phyloP scores from a whole-genome alignment of 345 rosid genomes.

The Brassica carinata region DNA sequence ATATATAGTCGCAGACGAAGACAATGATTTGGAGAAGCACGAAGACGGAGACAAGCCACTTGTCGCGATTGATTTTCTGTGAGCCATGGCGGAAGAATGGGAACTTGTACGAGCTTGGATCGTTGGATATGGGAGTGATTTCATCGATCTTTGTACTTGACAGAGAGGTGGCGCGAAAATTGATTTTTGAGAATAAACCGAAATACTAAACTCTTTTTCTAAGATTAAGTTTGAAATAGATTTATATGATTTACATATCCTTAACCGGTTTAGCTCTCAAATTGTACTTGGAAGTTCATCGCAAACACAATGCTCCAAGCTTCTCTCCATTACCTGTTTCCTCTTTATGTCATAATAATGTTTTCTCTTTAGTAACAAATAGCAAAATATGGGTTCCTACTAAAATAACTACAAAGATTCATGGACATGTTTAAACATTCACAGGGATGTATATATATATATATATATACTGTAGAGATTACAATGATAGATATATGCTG shows the following conservation, averaged over 20 bases:
- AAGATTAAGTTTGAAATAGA: slow-evolving; percentile 5
- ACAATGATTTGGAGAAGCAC: slow-evolving; percentile 66
- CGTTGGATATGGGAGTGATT: slow-evolving; percentile 10
- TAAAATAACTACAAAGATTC: background rate
- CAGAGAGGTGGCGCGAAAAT: slow-evolving; percentile 35
- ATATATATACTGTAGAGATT: too few relatives aligned
- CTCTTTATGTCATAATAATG: background rate
- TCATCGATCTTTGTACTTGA: background rate
- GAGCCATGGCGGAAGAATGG: slow-evolving; percentile 69
- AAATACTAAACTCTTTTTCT: background rate
- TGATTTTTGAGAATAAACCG: background rate
- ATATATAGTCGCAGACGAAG: slow-evolving; percentile 61
- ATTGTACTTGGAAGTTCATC: background rate
- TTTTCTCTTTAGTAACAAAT: too few relatives aligned
- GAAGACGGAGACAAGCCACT: slow-evolving; percentile 77
- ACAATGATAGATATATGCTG: too few relatives aligned
- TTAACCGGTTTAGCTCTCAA: background rate
- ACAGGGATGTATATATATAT: background rate
- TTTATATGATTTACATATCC: background rate
- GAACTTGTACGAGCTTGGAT: slow-evolving; percentile 35
- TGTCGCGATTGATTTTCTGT: slow-evolving; percentile 60
- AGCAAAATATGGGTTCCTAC: background rate
- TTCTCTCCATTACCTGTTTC: background rate
- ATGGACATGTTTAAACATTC: slow-evolving; percentile 1
- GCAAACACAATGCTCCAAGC: background rate